phyloP scores from a whole-genome alignment of 768 basidiomycete species.

The Termitomyces sp. region DNA sequence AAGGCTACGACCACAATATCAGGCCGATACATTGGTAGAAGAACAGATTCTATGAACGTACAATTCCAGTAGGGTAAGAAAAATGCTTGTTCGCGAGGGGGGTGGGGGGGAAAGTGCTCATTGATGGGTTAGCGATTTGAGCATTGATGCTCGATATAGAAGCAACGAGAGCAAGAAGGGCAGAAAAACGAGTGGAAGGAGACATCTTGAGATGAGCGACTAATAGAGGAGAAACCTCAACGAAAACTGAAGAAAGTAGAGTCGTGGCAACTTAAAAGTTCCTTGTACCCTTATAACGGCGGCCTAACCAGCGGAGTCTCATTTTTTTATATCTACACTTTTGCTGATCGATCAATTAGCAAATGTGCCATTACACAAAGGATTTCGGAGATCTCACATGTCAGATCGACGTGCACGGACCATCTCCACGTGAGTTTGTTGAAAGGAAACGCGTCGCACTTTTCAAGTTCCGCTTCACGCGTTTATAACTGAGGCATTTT shows the following conservation, averaged over 20 bases:
- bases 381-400: background rate
- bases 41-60: slow-evolving; percentile 17
- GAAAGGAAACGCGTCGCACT: slow-evolving; percentile 7
- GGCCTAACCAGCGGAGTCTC: slow-evolving; percentile 10
- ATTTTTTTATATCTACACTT: slow-evolving; percentile 1
- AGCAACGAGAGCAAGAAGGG: slow-evolving; percentile 23
- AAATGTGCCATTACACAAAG: background rate
- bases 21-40: background rate
- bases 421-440: slow-evolving; percentile 16
- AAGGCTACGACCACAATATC: slow-evolving; percentile 20
- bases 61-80: slow-evolving; percentile 37
- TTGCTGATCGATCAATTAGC: slow-evolving; percentile 5
- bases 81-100: slow-evolving; percentile 43
- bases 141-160: slow-evolving; percentile 20
- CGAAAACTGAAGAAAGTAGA: background rate
- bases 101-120: slow-evolving; percentile 33
- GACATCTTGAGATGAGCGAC: slow-evolving; percentile 28
- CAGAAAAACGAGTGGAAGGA: slow-evolving; percentile 33
- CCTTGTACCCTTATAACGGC: slow-evolving; percentile 7
- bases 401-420: background rate
- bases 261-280: slow-evolving; percentile 4
- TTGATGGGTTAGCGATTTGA: slow-evolving; percentile 12
- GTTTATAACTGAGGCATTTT: slow-evolving; percentile 14
- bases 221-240: background rate
- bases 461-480: slow-evolving; percentile 12